phyloP scores from a whole-genome alignment of 805 yeast species.

The Zygosaccharomyces siamensis region DNA sequence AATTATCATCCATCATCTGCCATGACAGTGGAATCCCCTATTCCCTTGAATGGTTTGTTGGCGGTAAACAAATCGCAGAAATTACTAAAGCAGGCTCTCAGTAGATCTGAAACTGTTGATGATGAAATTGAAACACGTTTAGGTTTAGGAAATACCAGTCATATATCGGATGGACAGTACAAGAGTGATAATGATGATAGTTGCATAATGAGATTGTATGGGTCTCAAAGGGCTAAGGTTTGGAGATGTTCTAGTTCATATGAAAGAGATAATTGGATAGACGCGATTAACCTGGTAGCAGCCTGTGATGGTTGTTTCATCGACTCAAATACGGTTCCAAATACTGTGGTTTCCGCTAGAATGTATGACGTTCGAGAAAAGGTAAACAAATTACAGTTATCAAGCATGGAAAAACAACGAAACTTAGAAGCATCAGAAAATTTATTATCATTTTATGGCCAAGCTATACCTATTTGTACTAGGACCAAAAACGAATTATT shows the following conservation, averaged over 20 bases:
- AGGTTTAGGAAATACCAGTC: slow-evolving; percentile 2
- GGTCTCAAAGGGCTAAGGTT: slow-evolving; percentile 37
- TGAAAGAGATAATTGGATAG: slow-evolving; percentile 58
- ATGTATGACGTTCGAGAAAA: slow-evolving; percentile 32
- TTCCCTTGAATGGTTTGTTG: slow-evolving; percentile 19
- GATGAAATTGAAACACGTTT: slow-evolving; percentile 5
- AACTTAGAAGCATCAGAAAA: slow-evolving; percentile 38
- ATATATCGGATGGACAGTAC: slow-evolving; percentile 34
- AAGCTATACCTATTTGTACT: slow-evolving; percentile 50
- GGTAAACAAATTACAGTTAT: slow-evolving; percentile 34
- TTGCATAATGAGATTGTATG: slow-evolving; percentile 40
- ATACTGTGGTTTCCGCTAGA: slow-evolving; percentile 29
- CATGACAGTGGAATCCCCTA: slow-evolving; percentile 14
- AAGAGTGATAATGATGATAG: slow-evolving; percentile 18
- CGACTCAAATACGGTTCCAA: slow-evolving; percentile 25
- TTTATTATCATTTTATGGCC: slow-evolving; percentile 37
- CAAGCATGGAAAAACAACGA: slow-evolving; percentile 34
- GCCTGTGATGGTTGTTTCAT: slow-evolving; percentile 24
- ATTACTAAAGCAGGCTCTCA: slow-evolving; percentile 2
- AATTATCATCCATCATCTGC: slow-evolving; percentile 26
- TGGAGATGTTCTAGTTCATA: slow-evolving; percentile 41
- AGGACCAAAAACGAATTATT: slow-evolving; percentile 49
- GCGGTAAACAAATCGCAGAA: slow-evolving; percentile 14
- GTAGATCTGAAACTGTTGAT: slow-evolving; percentile 4
- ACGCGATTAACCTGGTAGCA: slow-evolving; percentile 35